These are phyloP conservation scores for Hyaloscypha variabilis DNA, from an alignment of 495 filamentous ascomycete species.

Conservation along the genomic window DNA sequence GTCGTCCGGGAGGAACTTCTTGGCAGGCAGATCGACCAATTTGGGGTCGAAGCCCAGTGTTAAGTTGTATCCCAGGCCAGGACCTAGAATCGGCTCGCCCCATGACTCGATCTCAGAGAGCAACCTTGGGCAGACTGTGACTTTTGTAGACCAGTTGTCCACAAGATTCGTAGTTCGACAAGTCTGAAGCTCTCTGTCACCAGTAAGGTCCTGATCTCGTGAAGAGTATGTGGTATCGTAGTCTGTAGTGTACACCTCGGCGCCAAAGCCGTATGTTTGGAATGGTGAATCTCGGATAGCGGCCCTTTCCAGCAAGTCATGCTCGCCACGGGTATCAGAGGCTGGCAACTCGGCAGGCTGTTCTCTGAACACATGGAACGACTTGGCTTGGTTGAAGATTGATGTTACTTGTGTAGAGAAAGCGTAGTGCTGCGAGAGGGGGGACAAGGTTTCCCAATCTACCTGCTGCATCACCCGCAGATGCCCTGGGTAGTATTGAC, in stretches of 20 bases:
- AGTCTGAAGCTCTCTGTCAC: conserved; percentile 22
- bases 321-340: conserved; percentile 3
- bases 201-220: conserved; percentile 28
- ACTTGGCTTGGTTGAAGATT: conserved; percentile 45
- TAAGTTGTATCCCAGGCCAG: neutral
- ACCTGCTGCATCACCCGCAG: conserved; percentile 47
- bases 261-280: conserved; percentile 55
- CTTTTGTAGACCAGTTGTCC: conserved; percentile 27
- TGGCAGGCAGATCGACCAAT: conserved; percentile 21
- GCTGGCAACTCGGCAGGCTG: neutral
- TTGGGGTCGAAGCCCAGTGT: conserved; percentile 20
- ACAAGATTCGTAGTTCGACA: conserved; percentile 24
- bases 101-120: conserved; percentile 26
- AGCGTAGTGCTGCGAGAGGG: conserved; percentile 52
- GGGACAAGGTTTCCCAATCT: conserved; percentile 42
- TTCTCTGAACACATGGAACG: conserved; percentile 14
- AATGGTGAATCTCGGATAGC: conserved; percentile 50
- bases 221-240: conserved; percentile 39
- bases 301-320: conserved; percentile 43
- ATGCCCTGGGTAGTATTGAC: conserved; percentile 52
- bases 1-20: conserved; percentile 28
- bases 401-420: conserved; percentile 44
- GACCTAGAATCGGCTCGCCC: conserved; percentile 9
- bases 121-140: conserved; percentile 14
- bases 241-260: conserved; percentile 43